Evolutionary conservation across 2,329 filamentous ascomycete genomes (phyloP).

Genomic region (Alternaria postmessia): DNA sequence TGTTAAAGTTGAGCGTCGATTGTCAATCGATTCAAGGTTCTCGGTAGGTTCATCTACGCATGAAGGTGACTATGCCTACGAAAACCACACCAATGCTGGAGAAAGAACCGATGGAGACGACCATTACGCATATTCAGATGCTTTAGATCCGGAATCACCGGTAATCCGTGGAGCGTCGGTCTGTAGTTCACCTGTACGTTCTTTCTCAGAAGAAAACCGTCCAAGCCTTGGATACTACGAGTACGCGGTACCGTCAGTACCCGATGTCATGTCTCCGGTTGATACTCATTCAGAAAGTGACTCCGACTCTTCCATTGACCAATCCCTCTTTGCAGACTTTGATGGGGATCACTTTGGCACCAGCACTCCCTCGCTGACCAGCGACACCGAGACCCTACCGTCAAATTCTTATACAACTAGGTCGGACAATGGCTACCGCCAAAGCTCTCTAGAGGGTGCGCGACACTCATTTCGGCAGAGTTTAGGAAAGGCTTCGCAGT

Average conservation of each 20-base stretch:
- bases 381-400: neutral
- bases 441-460: neutral
- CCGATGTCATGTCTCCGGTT: neutral
- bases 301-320: neutral
- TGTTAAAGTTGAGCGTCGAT: neutral
- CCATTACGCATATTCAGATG: neutral
- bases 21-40: neutral
- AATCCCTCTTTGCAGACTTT: conserved; percentile 12
- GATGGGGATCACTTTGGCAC: neutral
- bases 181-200: neutral
- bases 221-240: neutral
- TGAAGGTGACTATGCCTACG: neutral
- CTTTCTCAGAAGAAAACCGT: neutral
- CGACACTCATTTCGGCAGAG: neutral
- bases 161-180: neutral
- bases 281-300: neutral
- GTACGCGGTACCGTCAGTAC: neutral
- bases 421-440: neutral
- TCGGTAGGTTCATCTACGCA: neutral
- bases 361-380: neutral
- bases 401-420: neutral
- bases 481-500: neutral
- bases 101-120: neutral
- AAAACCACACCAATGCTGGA: neutral
- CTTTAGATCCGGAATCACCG: neutral